Evolutionary conservation across 1,139 yeast species (phyloP).

Genomic region (Groenewaldozyma sp.): DNA sequence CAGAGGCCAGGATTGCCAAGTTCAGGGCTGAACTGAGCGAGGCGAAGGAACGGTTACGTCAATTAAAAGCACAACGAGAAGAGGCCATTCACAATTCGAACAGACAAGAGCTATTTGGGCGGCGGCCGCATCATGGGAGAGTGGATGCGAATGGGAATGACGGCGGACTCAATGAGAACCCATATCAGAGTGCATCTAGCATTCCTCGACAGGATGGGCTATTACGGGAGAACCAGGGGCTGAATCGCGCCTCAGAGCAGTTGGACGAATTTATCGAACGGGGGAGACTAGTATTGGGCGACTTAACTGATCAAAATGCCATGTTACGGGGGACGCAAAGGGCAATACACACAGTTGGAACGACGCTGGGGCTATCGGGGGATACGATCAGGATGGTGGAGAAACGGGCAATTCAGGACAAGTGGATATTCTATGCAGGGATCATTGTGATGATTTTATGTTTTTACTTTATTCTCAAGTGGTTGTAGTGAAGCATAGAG

Average conservation of each 20-base stretch:
- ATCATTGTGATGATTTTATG: conserved; percentile 51
- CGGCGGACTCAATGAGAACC: conserved; percentile 43
- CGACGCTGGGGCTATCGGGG: conserved; percentile 78
- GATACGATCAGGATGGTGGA: conserved; percentile 78
- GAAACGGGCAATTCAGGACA: conserved; percentile 80
- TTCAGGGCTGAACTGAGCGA: conserved; percentile 53
- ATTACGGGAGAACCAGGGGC: conserved; percentile 53
- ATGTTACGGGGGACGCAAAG: conserved; percentile 55
- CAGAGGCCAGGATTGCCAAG: conserved; percentile 49
- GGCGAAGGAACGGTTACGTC: conserved; percentile 49
- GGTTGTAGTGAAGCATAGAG: too few species aligned
- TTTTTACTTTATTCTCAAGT: conserved; percentile 61
- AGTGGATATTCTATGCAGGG: conserved; percentile 77
- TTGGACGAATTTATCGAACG: conserved; percentile 83
- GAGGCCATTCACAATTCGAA: conserved; percentile 39
- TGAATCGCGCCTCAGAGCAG: conserved; percentile 68
- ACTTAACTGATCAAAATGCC: conserved; percentile 76
- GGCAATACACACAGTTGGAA: conserved; percentile 57
- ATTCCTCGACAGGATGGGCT: conserved; percentile 49
- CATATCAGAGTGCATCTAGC: conserved; percentile 32
- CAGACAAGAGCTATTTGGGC: conserved; percentile 53
- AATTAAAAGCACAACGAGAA: conserved; percentile 58
- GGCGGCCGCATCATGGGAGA: conserved; percentile 31
- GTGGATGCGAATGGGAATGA: conserved; percentile 10
- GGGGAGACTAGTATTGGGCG: conserved; percentile 82